A percentile compares a stretch with the other conserved stretches of the same genome.
Conservation (phyloP, 192 early-diverging fungal species). For the Backusella morwellensis region DNA sequence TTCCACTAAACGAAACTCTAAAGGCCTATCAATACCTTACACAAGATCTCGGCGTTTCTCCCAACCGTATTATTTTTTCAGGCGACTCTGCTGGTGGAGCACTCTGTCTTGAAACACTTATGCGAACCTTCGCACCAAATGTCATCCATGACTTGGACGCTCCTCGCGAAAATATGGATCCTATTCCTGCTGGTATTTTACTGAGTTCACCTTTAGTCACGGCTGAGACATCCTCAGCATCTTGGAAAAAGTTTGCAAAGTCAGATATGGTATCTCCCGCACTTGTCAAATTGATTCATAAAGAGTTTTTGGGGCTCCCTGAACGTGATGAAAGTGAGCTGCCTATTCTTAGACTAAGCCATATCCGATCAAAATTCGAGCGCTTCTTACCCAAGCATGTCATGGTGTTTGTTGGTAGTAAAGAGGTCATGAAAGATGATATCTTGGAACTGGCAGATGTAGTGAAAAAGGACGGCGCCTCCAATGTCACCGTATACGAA, state of each 20-base stretch:
- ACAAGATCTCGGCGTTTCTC: conserved; percentile 17
- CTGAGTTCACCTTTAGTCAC: conserved; percentile 29
- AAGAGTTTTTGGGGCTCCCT: conserved; percentile 17
- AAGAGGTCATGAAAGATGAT: conserved; percentile 34
- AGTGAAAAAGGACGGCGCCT: conserved; percentile 2
- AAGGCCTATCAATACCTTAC: conserved; percentile 26
- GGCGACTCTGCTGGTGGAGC: conserved; percentile 36
- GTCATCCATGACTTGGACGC: neutral
- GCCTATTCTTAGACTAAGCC: conserved; percentile 13
- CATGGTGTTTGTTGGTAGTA: conserved; percentile 24
- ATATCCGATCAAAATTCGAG: conserved; percentile 9
- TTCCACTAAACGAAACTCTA: conserved; percentile 13
- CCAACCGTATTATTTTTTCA: conserved; percentile 22
- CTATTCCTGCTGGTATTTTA: conserved; percentile 22
- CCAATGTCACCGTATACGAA: conserved; percentile 8
- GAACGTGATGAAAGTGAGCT: neutral
- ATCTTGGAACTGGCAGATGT: conserved; percentile 13
- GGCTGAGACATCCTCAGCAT: conserved; percentile 18
- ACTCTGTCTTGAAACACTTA: conserved; percentile 26
- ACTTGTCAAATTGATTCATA: conserved; percentile 21
- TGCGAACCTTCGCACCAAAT: conserved; percentile 15
- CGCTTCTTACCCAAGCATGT: conserved; percentile 22
- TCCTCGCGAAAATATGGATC: neutral
- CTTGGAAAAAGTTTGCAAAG: conserved; percentile 28
- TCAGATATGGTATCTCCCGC: conserved; percentile 18